A percentile compares a stretch with the other conserved stretches of the same genome.
These are phyloP conservation scores for Penicillium angulare DNA, from an alignment of 495 filamentous ascomycete genomes.

Conservation along the genomic window DNA sequence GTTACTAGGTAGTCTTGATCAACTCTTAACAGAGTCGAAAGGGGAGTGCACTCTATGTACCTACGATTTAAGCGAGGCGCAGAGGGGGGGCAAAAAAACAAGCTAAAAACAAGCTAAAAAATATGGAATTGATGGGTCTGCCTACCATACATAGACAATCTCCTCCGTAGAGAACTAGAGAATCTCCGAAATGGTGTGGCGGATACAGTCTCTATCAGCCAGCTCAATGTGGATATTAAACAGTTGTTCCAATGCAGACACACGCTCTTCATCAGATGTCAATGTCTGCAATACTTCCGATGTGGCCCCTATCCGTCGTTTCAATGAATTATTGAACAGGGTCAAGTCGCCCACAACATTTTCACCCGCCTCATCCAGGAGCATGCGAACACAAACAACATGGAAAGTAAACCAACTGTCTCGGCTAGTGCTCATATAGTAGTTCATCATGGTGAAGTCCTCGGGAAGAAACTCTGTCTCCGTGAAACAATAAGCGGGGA, in stretches of 20 bases:
- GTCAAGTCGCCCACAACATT: constrained; percentile 55
- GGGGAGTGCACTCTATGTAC: too few species aligned
- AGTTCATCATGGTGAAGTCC: constrained; percentile 60
- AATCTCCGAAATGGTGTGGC: constrained; percentile 12
- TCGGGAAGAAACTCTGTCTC: constrained; percentile 53
- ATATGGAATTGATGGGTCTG: too few species aligned
- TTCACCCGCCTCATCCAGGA: constrained; percentile 34
- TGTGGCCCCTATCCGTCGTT: constrained; percentile 7
- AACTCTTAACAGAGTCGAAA: too few species aligned
- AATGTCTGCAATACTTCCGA: constrained; percentile 11
- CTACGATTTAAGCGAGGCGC: too few species aligned
- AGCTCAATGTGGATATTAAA: constrained; percentile 7
- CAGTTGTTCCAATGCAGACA: constrained; percentile 12
- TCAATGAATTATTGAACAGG: constrained; percentile 49
- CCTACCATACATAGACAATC: too few species aligned
- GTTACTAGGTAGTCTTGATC: too few species aligned
- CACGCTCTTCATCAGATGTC: constrained; percentile 14
- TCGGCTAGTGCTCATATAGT: constrained; percentile 32
- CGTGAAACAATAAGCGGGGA: constrained; percentile 54
- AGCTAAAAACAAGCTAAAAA: too few species aligned
- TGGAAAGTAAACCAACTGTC: constrained; percentile 48
- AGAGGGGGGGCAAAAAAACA: too few species aligned
- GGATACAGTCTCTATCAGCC: constrained; percentile 11
- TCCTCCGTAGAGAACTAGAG: neutral
- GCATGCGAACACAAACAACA: constrained; percentile 47